Percentiles rank a stretch among this genome's conserved stretches.
Evolutionary conservation across 2,329 filamentous ascomycete species (phyloP).

Genomic region (Penicillium sp.): DNA sequence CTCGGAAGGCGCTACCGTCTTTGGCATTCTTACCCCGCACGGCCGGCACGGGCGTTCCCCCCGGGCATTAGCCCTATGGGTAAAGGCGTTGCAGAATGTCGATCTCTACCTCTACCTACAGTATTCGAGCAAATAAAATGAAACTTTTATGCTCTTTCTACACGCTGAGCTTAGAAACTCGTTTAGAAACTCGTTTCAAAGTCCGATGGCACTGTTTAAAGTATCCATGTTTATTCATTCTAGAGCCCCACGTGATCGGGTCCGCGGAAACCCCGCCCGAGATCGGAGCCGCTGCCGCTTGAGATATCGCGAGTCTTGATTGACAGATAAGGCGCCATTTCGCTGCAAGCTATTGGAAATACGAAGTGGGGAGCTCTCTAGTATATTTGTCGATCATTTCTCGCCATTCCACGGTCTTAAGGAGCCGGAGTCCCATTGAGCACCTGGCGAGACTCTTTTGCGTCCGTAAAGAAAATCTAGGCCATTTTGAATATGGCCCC

Average conservation of each 20-base stretch:
- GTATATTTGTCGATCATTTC: neutral
- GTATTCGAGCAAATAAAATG: neutral
- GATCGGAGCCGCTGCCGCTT: neutral
- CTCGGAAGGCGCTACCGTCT: neutral
- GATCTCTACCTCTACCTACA: neutral
- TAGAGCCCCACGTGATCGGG: neutral
- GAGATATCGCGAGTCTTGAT: neutral
- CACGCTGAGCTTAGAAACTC: neutral
- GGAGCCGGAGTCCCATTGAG: neutral
- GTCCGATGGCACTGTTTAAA: neutral
- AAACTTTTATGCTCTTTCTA: neutral
- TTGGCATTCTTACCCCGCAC: neutral
- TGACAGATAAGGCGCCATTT: neutral
- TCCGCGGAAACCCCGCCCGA: neutral
- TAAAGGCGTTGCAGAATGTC: neutral
- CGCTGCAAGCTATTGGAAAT: neutral
- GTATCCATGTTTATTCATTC: neutral
- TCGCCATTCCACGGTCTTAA: neutral
- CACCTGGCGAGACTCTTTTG: neutral
- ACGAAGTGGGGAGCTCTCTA: neutral
- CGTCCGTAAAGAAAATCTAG: neutral
- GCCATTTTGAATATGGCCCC: conserved; percentile 10
- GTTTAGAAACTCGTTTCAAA: neutral
- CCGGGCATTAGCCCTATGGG: neutral
- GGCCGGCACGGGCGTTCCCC: neutral